A percentile compares a stretch with the other conserved stretches of the same genome.
phyloP scores from a whole-genome alignment of 768 basidiomycete genomes.

The Clitopilus passeckerianus region DNA sequence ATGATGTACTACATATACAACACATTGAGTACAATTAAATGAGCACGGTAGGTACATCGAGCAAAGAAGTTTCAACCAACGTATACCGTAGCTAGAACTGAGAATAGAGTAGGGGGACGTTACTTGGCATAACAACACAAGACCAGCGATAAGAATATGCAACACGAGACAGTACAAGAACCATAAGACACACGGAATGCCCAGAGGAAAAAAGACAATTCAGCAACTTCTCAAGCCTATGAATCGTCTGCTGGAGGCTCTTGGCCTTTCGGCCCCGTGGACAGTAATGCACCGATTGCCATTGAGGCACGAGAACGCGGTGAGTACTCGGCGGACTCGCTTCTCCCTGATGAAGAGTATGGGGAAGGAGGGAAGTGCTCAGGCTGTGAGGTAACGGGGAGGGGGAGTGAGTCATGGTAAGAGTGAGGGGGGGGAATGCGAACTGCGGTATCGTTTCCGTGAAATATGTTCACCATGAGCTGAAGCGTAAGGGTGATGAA shows the following conservation, averaged over 20 bases:
- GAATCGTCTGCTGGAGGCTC: conserved; percentile 29
- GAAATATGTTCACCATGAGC: conserved; percentile 33
- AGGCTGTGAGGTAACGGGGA: conserved; percentile 19
- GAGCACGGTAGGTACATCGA: neutral
- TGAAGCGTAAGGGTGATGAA: conserved; percentile 25
- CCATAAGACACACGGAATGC: conserved; percentile 18
- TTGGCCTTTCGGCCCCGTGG: conserved; percentile 32
- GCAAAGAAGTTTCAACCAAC: too few species aligned
- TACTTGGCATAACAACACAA: neutral
- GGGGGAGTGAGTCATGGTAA: conserved; percentile 34
- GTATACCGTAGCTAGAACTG: neutral
- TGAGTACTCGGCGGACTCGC: conserved; percentile 65
- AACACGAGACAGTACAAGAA: neutral
- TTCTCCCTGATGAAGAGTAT: conserved; percentile 62
- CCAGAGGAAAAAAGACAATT: neutral
- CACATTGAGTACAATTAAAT: neutral
- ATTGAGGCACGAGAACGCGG: conserved; percentile 70
- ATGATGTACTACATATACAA: neutral
- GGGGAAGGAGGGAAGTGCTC: conserved; percentile 67
- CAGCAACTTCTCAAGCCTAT: conserved; percentile 12
- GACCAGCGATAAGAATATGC: conserved; percentile 1
- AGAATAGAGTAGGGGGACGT: conserved; percentile 2
- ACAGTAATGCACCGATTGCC: conserved; percentile 75
- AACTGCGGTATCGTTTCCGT: conserved; percentile 61
- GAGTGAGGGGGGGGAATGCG: conserved; percentile 46